Evolutionary conservation across 2,329 filamentous ascomycete genomes (phyloP).

Genomic region (Epicoccum sorghinum): DNA sequence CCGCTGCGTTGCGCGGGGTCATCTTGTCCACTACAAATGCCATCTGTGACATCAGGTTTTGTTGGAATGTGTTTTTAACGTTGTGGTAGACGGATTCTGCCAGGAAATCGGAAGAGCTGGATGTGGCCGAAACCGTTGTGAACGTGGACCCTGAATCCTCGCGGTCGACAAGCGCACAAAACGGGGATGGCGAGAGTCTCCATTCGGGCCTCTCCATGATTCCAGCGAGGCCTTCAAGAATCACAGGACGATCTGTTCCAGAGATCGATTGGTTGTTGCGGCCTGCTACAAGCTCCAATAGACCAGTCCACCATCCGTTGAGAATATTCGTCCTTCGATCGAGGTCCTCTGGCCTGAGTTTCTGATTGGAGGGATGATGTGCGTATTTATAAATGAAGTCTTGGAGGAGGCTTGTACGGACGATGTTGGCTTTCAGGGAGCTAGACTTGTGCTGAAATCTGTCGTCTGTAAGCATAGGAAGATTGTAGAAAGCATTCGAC

Average conservation of each 20-base stretch:
- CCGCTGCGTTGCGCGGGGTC: conserved; percentile 75
- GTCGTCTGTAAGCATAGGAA: conserved; percentile 13
- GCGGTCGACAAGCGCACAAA: conserved; percentile 67
- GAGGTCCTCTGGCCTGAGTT: conserved; percentile 77
- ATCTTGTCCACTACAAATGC: conserved; percentile 87
- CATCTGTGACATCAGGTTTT: conserved; percentile 84
- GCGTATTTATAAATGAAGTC: conserved; percentile 78
- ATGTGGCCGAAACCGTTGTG: conserved; percentile 64
- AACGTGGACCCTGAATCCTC: conserved; percentile 52
- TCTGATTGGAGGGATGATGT: conserved; percentile 68
- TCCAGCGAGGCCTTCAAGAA: conserved; percentile 77
- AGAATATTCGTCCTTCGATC: conserved; percentile 80
- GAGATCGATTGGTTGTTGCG: conserved; percentile 77
- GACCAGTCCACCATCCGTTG: conserved; percentile 87
- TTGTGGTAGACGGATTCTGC: conserved; percentile 84
- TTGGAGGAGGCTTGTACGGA: conserved; percentile 70
- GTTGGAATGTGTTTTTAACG: conserved; percentile 82
- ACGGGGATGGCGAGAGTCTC: conserved; percentile 73
- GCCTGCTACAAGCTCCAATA: conserved; percentile 82
- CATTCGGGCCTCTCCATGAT: conserved; percentile 92
- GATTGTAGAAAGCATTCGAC: conserved; percentile 18
- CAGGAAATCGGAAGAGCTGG: conserved; percentile 69
- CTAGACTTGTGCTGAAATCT: conserved; percentile 76
- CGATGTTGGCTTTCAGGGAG: conserved; percentile 74
- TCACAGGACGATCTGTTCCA: conserved; percentile 79